Conservation (phyloP, 306 rosid species). For the Citrullus amarus region DNA sequence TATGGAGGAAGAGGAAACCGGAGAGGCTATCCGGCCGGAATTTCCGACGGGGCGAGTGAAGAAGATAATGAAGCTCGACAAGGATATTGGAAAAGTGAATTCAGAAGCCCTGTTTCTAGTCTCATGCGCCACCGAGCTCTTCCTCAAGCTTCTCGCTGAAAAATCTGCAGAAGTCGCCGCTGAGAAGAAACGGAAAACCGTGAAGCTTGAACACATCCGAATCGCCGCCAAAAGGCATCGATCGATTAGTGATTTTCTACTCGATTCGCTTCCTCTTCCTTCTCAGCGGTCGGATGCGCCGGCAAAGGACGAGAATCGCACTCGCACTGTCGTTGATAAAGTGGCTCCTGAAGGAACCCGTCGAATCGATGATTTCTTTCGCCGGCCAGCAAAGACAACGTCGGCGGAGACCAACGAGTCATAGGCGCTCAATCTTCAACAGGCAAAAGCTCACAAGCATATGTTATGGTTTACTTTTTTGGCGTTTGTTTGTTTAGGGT, state of each 20-base stretch:
- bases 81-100: conserved; percentile 50
- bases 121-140: conserved; percentile 60
- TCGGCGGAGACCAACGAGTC: conserved; percentile 24
- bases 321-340: conserved; percentile 21
- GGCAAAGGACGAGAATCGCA: conserved; percentile 20
- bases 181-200: conserved; percentile 73
- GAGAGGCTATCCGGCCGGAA: conserved; percentile 21
- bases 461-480: not conserved
- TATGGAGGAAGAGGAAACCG: conserved; percentile 34
- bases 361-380: conserved; percentile 66
- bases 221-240: conserved; percentile 64
- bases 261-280: conserved; percentile 56
- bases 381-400: conserved; percentile 15
- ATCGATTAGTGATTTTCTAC: conserved; percentile 67
- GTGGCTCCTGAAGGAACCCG: conserved; percentile 30
- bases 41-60: conserved; percentile 58
- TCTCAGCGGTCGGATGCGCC: conserved; percentile 22
- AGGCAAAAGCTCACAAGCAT: not conserved
- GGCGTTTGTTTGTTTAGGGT: too few species aligned
- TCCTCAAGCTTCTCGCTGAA: conserved; percentile 61
- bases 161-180: conserved; percentile 41
- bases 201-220: conserved; percentile 59
- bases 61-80: conserved; percentile 70
- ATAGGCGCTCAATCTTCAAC: conserved; percentile 11
- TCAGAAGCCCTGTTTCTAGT: conserved; percentile 64